Base-by-base conservation (phyloP, 1,284 basidiomycete genomes). In the Anthracocystis walkeri region DNA sequence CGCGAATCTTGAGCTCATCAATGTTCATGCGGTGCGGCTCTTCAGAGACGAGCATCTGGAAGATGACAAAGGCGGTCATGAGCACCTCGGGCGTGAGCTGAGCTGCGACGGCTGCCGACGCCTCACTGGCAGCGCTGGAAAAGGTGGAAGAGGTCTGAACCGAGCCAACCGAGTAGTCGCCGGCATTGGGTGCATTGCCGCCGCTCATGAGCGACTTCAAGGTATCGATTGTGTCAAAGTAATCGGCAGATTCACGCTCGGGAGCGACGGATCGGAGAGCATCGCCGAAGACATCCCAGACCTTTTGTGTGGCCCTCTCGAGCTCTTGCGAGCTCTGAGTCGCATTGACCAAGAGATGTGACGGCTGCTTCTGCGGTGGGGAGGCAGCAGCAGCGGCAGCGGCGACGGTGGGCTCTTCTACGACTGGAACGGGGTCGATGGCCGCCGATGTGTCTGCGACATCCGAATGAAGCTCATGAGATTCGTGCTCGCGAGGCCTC, bases 271-370 rank as follows among this genome's bases (percentile, higher is more conserved):
- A 74, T 31, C 83, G 75, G 8, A 84, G 71, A 2, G 56, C 59
- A 29, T 84, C 82, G 40, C 80, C 80, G 67, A 84, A 81, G 11
- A 65, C 58, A 4, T 71, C 51, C 81, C 80, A 83, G 10, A 83
- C 75, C 33, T 78, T 76, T 8, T 59, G 52, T 3, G 78, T 73
- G 27, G 79, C 72, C 10, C 76, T 65, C 44, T 84, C 82, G 42
- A 84, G 65, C 63, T 81, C 81, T 10, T 70, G 63, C 7, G 74
- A 78, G 25, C 78, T 48, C 4, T 71, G 58, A 11, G 69, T 75
- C 3, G 50, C 45, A 1, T 61, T 63, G 7, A 58, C 59, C 6
- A 65, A 59, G 14, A 56, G 50, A 11, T 58, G 58, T n/a, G 60
- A 42, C 5, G 49, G 31, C 23, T 52, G 25, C 12, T 42, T 21